These are phyloP conservation scores for Neofusicoccum umdonicola DNA, from an alignment of 2,329 filamentous ascomycete genomes.

Conservation along the genomic window DNA sequence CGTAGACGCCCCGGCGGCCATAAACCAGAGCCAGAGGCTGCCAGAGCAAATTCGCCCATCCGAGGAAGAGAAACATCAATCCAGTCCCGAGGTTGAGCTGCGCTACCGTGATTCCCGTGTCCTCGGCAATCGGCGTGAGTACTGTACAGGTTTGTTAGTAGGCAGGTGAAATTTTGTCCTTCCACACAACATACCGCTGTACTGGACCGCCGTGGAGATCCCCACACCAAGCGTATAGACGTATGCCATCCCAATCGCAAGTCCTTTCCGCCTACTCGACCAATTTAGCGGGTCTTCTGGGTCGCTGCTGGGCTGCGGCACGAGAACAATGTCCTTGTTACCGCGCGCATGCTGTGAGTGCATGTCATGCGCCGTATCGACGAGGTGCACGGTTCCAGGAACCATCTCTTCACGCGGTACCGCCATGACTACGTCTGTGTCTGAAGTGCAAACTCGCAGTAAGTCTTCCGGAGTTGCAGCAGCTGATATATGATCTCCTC, in stretches of 20 bases:
- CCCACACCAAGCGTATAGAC: conserved; percentile 49
- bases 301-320: conserved; percentile 28
- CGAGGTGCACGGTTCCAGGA: conserved; percentile 44
- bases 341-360: conserved; percentile 36
- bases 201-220: conserved; percentile 48
- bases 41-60: conserved; percentile 53
- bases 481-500: neutral
- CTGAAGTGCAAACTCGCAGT: neutral
- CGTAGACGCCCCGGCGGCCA: conserved; percentile 49
- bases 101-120: conserved; percentile 45
- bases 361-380: conserved; percentile 38
- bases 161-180: neutral
- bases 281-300: conserved; percentile 33
- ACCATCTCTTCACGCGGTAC: conserved; percentile 17
- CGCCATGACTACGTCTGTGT: neutral
- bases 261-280: conserved; percentile 22
- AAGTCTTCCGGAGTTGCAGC: neutral
- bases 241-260: conserved; percentile 4
- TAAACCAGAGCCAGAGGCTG: conserved; percentile 54
- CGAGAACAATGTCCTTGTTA: conserved; percentile 48
- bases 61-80: conserved; percentile 52
- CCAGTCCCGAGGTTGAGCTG: conserved; percentile 52
- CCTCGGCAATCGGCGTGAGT: conserved; percentile 46
- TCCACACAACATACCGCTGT: conserved; percentile 25
- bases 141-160: conserved; percentile 28